Percentiles rank a stretch among this genome's conserved stretches.
Conservation (phyloP, 805 yeast species). For the Wickerhamomyces silvicola region DNA sequence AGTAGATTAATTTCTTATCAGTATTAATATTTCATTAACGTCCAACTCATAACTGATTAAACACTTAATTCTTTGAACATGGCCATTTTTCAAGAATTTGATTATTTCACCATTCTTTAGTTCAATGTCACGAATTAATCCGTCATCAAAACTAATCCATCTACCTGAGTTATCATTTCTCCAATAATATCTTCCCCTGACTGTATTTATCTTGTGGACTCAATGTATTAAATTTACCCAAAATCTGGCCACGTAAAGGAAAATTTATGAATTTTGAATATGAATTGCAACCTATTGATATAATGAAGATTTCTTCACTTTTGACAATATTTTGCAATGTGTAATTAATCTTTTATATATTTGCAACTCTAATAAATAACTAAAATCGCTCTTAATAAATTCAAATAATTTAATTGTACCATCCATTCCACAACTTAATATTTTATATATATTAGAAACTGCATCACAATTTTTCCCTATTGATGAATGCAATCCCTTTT, state of each 20-base stretch:
- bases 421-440: slow-evolving; percentile 47
- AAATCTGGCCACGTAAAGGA: slow-evolving; percentile 27
- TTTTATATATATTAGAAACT: slow-evolving; percentile 17
- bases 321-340: slow-evolving; percentile 21
- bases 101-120: slow-evolving; percentile 31
- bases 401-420: slow-evolving; percentile 32
- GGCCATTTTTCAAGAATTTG: slow-evolving; percentile 26
- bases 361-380: slow-evolving; percentile 17
- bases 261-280: slow-evolving; percentile 32
- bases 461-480: slow-evolving; percentile 30
- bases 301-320: slow-evolving; percentile 29
- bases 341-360: slow-evolving; percentile 35
- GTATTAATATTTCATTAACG: slow-evolving; percentile 37
- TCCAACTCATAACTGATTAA: slow-evolving; percentile 23
- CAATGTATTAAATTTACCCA: slow-evolving; percentile 39
- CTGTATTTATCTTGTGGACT: slow-evolving; percentile 69
- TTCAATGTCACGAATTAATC: slow-evolving; percentile 54
- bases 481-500: slow-evolving; percentile 14
- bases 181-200: slow-evolving; percentile 42
- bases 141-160: slow-evolving; percentile 71
- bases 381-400: slow-evolving; percentile 6
- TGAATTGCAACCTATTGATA: slow-evolving; percentile 59
- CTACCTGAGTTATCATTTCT: slow-evolving; percentile 40
- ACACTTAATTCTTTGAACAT: slow-evolving; percentile 44
- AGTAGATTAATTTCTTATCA: slow-evolving; percentile 29